Percentiles rank a stretch among this genome's conserved stretches.
These are phyloP conservation scores for Hyaloperonospora arabidopsidis DNA, from an alignment of 352 stramenopile species.

Conservation along the genomic window DNA sequence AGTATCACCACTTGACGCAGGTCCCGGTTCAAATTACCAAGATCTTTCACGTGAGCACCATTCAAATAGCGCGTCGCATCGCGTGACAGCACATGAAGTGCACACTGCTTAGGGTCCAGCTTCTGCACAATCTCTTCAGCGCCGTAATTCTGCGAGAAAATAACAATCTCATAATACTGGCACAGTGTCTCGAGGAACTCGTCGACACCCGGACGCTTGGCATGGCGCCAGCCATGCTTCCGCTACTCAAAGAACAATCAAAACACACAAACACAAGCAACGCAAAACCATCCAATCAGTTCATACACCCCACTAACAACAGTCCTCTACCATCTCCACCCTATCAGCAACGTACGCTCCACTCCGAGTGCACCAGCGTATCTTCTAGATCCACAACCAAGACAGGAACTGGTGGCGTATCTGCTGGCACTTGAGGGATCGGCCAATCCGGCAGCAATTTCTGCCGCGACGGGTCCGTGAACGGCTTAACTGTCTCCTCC, in stretches of 20 bases:
- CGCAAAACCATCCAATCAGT: not conserved
- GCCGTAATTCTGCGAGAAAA: slow-evolving; percentile 82
- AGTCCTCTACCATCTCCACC: no score
- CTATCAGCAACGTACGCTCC: slow-evolving; percentile 57
- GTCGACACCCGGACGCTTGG: slow-evolving; percentile 78
- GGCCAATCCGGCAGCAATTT: slow-evolving; percentile 85
- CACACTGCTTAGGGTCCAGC: slow-evolving; percentile 76
- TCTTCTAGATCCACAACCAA: slow-evolving; percentile 83
- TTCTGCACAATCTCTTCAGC: slow-evolving; percentile 75
- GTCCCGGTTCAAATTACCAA: slow-evolving; percentile 73
- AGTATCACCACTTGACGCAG: slow-evolving; percentile 76
- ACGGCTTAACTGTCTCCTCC: slow-evolving; percentile 61
- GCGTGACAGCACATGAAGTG: slow-evolving; percentile 72
- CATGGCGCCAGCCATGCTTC: slow-evolving; percentile 84
- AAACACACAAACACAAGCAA: not conserved
- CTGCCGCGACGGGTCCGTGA: slow-evolving; percentile 70
- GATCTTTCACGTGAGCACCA: slow-evolving; percentile 77
- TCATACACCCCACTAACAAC: no score
- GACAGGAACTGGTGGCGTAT: slow-evolving; percentile 71
- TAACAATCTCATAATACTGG: slow-evolving; percentile 85
- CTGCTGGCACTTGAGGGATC: slow-evolving; percentile 66
- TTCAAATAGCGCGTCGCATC: slow-evolving; percentile 80
- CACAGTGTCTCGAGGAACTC: slow-evolving; percentile 80
- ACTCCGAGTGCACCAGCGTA: slow-evolving; percentile 83
- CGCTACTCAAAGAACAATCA: slow-evolving; percentile 30